These are phyloP conservation scores for Beta corolliflora DNA, from an alignment of 179 eudicot genomes.

Conservation along the genomic window DNA sequence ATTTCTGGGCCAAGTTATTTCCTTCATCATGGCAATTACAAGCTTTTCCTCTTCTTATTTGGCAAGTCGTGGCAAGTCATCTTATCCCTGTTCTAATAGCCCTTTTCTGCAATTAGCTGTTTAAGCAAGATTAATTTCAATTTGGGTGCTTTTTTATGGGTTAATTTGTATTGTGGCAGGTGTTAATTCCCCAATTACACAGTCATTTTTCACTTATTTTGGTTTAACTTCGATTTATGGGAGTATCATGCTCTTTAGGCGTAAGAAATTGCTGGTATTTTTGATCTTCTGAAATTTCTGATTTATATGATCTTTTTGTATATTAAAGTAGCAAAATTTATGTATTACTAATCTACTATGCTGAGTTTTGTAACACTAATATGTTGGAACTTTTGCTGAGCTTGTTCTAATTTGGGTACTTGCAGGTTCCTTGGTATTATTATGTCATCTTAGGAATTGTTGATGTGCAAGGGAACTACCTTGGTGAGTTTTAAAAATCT, in stretches of 20 bases:
- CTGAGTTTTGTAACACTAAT: no score
- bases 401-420: not conserved
- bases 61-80: conserved; percentile 48
- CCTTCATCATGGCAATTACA: conserved; percentile 51
- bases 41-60: conserved; percentile 63
- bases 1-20: conserved; percentile 69
- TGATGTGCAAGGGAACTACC: conserved; percentile 80
- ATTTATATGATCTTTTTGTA: no score
- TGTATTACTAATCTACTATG: no score
- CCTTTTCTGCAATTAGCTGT: not conserved
- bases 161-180: conserved; percentile 37
- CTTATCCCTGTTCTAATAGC: not conserved
- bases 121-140: not conserved
- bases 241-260: conserved; percentile 61
- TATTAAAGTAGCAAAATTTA: no score
- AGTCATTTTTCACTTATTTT: conserved; percentile 63
- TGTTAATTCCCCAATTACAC: conserved; percentile 70
- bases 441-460: conserved; percentile 64
- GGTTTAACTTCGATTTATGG: conserved; percentile 71
- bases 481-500: conserved; percentile 48
- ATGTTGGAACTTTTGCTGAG: not conserved
- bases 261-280: conserved; percentile 58
- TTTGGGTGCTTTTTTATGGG: not conserved
- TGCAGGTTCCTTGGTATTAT: conserved; percentile 90
- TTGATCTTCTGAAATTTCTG: no score